Percentiles rank a stretch among this genome's conserved stretches.
Conservation (phyloP, 2,329 filamentous ascomycete species). For the Venturia effusa region DNA sequence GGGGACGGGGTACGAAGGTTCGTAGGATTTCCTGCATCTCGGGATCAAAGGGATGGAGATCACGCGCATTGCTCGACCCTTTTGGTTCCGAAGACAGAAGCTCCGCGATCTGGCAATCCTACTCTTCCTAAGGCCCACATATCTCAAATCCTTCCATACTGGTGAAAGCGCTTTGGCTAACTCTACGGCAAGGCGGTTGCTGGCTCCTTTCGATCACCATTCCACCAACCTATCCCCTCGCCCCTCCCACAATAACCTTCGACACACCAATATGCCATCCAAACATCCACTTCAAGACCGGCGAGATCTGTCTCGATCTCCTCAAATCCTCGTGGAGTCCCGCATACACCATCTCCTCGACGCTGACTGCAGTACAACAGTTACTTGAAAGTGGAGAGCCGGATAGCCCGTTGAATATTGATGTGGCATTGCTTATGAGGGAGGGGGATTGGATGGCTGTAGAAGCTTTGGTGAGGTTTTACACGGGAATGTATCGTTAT, state of each 20-base stretch:
- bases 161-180: not conserved
- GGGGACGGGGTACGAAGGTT: constrained; percentile 51
- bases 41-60: not conserved
- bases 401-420: constrained; percentile 69
- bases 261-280: constrained; percentile 77
- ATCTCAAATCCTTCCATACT: not conserved
- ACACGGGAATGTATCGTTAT: constrained; percentile 39
- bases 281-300: constrained; percentile 58
- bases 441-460: constrained; percentile 59
- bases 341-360: constrained; percentile 68
- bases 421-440: constrained; percentile 60
- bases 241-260: constrained; percentile 70
- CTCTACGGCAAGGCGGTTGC: constrained; percentile 47
- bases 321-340: constrained; percentile 71
- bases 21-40: not conserved
- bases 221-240: constrained; percentile 66
- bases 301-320: constrained; percentile 90
- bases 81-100: not conserved
- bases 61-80: not conserved
- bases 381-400: constrained; percentile 57
- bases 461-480: constrained; percentile 60
- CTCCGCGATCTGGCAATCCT: not conserved
- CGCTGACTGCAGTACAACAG: constrained; percentile 61
- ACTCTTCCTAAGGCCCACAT: not conserved
- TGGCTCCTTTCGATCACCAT: constrained; percentile 75